These are phyloP conservation scores for Vitis cinerea DNA, from an alignment of 164 flowering plant species.

Conservation along the genomic window DNA sequence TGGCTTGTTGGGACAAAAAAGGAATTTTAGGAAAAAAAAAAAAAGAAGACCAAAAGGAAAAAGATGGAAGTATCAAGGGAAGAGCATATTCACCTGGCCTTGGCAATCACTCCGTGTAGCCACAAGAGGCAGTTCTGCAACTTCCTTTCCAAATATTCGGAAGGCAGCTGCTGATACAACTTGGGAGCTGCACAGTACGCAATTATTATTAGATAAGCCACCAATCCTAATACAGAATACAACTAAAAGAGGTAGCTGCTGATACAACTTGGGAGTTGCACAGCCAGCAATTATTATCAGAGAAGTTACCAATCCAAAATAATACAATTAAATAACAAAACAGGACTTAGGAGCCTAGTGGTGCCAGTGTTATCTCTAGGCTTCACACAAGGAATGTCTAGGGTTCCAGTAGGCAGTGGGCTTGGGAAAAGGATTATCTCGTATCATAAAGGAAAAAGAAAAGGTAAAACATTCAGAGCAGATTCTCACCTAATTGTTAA, in stretches of 20 bases:
- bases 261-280: too few relatives aligned
- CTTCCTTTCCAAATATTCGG: conserved; percentile 52
- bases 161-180: conserved; percentile 56
- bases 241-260: not conserved
- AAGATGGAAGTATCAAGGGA: not conserved
- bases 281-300: too few relatives aligned
- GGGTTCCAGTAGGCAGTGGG: too few relatives aligned
- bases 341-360: too few relatives aligned
- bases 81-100: conserved; percentile 42
- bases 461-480: not conserved
- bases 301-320: too few relatives aligned
- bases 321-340: too few relatives aligned
- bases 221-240: not conserved
- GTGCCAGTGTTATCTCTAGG: too few relatives aligned
- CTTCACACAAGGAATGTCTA: too few relatives aligned
- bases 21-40: not conserved
- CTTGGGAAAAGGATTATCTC: too few relatives aligned
- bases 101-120: conserved; percentile 46
- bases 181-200: conserved; percentile 32
- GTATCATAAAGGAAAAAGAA: not conserved
- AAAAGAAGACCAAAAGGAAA: not conserved
- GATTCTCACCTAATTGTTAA: conserved; percentile 68
- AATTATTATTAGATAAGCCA: not conserved
- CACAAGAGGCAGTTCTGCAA: conserved; percentile 73
- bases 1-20: too few relatives aligned